A percentile compares a stretch with the other conserved stretches of the same genome.
Conservation (phyloP, 495 filamentous ascomycete genomes). For the Aspergillus homomorphus region DNA sequence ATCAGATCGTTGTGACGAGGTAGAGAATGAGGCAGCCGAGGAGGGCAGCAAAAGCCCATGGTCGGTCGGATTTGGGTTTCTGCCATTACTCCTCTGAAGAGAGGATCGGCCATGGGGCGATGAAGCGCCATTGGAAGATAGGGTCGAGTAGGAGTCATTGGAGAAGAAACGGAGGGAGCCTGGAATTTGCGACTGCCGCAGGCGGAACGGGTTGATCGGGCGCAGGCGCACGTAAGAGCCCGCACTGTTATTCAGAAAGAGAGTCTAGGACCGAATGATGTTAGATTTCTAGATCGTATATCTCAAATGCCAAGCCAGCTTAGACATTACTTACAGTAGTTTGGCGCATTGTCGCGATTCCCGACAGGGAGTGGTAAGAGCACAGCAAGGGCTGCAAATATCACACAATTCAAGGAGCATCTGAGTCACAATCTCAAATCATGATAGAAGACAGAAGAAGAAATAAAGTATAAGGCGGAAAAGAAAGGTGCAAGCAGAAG, state of each 20-base stretch:
- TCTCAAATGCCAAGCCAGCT: neutral
- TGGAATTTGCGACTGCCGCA: conserved; percentile 18
- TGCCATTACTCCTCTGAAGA: conserved; percentile 15
- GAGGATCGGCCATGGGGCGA: conserved; percentile 13
- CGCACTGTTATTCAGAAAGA: conserved; percentile 24
- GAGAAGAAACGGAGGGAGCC: conserved; percentile 30
- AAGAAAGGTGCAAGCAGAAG: conserved; percentile 4
- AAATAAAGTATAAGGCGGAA: neutral
- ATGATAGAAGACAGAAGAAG: conserved; percentile 17
- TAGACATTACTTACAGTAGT: conserved; percentile 30
- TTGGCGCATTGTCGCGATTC: conserved; percentile 32
- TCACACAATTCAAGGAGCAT: conserved; percentile 21
- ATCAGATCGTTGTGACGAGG: conserved; percentile 31
- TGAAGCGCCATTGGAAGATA: conserved; percentile 21
- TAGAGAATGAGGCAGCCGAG: conserved; percentile 38
- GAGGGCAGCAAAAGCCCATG: conserved; percentile 13
- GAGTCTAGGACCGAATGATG: conserved; percentile 18
- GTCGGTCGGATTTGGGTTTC: conserved; percentile 8
- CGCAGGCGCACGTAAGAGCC: conserved; percentile 27
- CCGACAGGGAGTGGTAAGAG: conserved; percentile 23
- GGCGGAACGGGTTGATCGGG: conserved; percentile 16
- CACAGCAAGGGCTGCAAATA: conserved; percentile 25
- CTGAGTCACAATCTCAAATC: conserved; percentile 20
- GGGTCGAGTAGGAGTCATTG: conserved; percentile 18
- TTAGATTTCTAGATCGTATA: conserved; percentile 14